Percentiles rank a stretch among this genome's conserved stretches.
Conservation (phyloP, 345 rosid genomes). For the Erysimum cheiranthoides region DNA sequence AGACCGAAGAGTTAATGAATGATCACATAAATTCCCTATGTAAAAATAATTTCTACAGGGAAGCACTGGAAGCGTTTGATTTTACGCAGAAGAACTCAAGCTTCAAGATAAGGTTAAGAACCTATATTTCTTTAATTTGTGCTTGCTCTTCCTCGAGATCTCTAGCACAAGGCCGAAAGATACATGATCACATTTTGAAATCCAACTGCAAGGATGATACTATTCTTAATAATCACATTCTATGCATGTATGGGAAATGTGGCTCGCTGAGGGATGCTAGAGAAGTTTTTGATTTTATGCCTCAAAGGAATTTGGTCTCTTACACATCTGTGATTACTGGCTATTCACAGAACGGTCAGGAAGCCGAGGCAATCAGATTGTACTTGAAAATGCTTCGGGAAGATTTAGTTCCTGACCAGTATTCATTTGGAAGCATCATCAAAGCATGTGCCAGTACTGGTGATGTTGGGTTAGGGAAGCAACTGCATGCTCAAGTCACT, state of each 20-base stretch:
- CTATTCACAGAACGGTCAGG: slow-evolving; percentile 68
- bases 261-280: slow-evolving; percentile 70
- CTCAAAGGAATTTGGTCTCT: slow-evolving; percentile 67
- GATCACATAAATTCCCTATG: slow-evolving; percentile 55
- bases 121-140: slow-evolving; percentile 52
- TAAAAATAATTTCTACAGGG: slow-evolving; percentile 46
- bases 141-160: slow-evolving; percentile 58
- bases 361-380: slow-evolving; percentile 49
- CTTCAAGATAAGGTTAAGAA: slow-evolving; percentile 42
- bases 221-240: slow-evolving; percentile 58
- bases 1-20: slow-evolving; percentile 50
- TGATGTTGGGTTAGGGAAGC: slow-evolving; percentile 54
- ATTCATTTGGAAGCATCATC: slow-evolving; percentile 60
- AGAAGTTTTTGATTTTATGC: slow-evolving; percentile 73
- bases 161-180: slow-evolving; percentile 56
- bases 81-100: slow-evolving; percentile 42
- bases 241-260: slow-evolving; percentile 80
- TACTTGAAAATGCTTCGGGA: slow-evolving; percentile 54
- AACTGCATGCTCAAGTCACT: slow-evolving; percentile 60
- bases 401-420: slow-evolving; percentile 56
- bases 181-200: slow-evolving; percentile 60
- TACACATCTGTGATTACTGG: slow-evolving; percentile 87
- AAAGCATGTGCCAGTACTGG: slow-evolving; percentile 57
- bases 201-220: slow-evolving; percentile 53
- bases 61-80: slow-evolving; percentile 61